phyloP scores from a whole-genome alignment of 331 rosid genomes.

The Quercus tomentella region DNA sequence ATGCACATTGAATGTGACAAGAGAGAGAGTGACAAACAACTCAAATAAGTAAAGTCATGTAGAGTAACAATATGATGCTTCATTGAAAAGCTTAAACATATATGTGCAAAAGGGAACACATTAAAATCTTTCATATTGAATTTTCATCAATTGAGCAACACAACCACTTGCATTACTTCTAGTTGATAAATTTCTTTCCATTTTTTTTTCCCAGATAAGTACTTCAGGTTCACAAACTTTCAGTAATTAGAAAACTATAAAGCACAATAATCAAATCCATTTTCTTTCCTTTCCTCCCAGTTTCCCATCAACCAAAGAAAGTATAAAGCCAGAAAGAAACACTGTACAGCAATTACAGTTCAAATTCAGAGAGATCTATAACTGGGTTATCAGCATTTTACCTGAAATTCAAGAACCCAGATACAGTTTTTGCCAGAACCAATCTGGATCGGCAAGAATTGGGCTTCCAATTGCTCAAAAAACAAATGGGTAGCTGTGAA shows the following conservation, averaged over 20 bases:
- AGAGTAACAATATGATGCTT: not conserved
- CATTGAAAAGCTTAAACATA: not conserved
- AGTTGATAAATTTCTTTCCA: not conserved
- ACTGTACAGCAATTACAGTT: not conserved
- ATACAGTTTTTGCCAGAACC: conserved; percentile 27
- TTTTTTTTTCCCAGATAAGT: not conserved
- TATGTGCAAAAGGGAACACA: not conserved
- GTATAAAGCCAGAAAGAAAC: not conserved
- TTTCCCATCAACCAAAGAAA: conserved; percentile 20
- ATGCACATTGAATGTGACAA: not conserved
- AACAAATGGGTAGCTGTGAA: conserved; percentile 14
- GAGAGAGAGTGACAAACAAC: not conserved
- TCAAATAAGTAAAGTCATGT: not conserved
- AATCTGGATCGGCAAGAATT: conserved; percentile 43
- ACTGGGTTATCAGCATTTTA: conserved; percentile 40
- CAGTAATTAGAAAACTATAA: not conserved
- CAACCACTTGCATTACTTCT: conserved; percentile 24
- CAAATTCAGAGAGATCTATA: conserved; percentile 32
- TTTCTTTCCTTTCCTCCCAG: not conserved
- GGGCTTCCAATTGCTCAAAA: conserved; percentile 15
- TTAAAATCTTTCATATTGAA: not conserved
- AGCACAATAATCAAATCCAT: conserved; percentile 7
- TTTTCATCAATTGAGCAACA: conserved; percentile 2
- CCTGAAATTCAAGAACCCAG: conserved; percentile 49
- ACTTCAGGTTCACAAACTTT: not conserved